A percentile compares a stretch with the other conserved stretches of the same genome.
Evolutionary conservation across 495 filamentous ascomycete genomes (phyloP).

Genomic region (Neurospora discreta): DNA sequence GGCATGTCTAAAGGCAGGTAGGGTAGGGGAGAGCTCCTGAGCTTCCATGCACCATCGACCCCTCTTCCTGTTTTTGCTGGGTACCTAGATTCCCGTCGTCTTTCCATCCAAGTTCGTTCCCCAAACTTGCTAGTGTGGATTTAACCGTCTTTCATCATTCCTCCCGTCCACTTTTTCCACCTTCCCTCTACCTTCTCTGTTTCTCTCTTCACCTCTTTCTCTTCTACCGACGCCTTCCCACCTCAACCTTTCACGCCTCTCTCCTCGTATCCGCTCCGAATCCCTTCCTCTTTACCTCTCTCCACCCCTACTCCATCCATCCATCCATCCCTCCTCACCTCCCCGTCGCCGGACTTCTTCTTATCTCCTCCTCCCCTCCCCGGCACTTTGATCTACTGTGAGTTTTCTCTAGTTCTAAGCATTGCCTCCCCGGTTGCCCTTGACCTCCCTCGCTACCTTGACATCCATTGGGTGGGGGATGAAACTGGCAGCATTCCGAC

Average conservation of each 20-base stretch:
- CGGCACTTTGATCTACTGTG: background rate
- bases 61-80: background rate
- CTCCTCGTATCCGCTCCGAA: background rate
- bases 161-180: constrained; percentile 6
- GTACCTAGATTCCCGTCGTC: background rate
- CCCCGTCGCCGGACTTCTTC: background rate
- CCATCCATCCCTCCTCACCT: background rate
- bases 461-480: background rate
- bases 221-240: background rate
- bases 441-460: background rate
- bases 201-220: constrained; percentile 8
- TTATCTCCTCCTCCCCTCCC: background rate
- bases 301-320: background rate
- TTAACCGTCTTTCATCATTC: constrained; percentile 5
- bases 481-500: background rate
- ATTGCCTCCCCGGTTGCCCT: background rate
- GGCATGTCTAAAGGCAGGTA: background rate
- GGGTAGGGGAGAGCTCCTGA: background rate
- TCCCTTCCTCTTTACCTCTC: background rate
- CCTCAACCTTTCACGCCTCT: constrained; percentile 1
- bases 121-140: background rate
- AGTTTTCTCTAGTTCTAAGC: background rate
- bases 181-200: constrained; percentile 15
- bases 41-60: background rate
- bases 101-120: background rate